Conservation (phyloP, 108 stramenopile species). For the Skeletonema tropicum region DNA sequence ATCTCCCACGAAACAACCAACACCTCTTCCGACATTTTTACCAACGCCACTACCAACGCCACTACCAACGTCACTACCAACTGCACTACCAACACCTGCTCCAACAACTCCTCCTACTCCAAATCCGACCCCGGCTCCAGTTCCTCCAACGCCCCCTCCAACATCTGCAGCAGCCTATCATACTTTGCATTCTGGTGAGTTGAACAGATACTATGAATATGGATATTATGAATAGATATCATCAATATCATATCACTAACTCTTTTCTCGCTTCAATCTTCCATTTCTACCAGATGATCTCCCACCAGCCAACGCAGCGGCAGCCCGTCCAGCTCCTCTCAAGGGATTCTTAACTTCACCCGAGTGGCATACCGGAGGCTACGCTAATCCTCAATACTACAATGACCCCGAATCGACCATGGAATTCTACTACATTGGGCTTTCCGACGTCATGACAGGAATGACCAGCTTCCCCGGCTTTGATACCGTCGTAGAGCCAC, state of each 20-base stretch:
- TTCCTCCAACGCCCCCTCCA: too few species aligned
- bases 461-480: not conserved
- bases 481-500: not conserved
- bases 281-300: not conserved
- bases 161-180: not conserved
- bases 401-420: not conserved
- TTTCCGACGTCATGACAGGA: not conserved
- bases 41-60: too few species aligned
- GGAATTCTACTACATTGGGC: not conserved
- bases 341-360: not conserved
- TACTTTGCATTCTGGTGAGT: not conserved
- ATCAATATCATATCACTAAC: too few species aligned
- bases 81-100: too few species aligned
- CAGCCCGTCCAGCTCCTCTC: not conserved
- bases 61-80: too few species aligned
- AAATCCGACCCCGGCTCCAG: too few species aligned
- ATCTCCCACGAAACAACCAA: not conserved
- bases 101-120: too few species aligned
- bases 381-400: not conserved
- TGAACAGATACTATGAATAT: not conserved
- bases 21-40: too few species aligned
- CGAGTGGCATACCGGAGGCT: not conserved
- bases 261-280: not conserved
- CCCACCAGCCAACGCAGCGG: not conserved
- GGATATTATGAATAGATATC: too few species aligned